phyloP scores from a whole-genome alignment of 2,329 filamentous ascomycete species.

The Penicillium sp. region DNA sequence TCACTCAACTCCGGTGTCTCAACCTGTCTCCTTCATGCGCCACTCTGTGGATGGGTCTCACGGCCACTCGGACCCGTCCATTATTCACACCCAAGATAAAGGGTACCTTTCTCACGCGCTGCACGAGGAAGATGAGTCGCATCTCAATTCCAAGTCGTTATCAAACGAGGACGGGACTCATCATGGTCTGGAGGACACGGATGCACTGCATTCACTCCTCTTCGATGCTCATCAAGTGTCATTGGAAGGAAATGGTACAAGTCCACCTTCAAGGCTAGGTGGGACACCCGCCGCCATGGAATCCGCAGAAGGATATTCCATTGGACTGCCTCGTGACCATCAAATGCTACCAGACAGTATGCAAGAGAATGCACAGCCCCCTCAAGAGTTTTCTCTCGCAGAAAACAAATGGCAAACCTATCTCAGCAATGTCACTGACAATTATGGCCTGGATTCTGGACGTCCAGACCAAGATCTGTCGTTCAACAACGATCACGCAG shows the following conservation, averaged over 20 bases:
- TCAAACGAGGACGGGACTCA: neutral
- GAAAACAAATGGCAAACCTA: constrained; percentile 35
- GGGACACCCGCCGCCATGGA: neutral
- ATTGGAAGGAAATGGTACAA: neutral
- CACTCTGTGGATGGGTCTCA: constrained; percentile 36
- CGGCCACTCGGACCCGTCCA: constrained; percentile 33
- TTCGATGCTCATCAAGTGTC: constrained; percentile 10
- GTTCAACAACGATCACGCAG: constrained; percentile 69
- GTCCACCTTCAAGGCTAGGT: constrained; percentile 4
- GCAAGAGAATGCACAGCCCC: constrained; percentile 7
- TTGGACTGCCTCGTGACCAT: neutral
- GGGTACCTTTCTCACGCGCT: neutral
- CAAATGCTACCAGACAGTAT: constrained; percentile 2
- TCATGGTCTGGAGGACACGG: neutral
- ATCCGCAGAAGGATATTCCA: constrained; percentile 5
- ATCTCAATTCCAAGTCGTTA: neutral
- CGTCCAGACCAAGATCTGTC: constrained; percentile 69
- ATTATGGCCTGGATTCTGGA: constrained; percentile 72
- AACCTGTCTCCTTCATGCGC: constrained; percentile 39
- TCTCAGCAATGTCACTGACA: constrained; percentile 37
- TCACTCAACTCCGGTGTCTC: constrained; percentile 33
- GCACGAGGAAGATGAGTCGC: constrained; percentile 8
- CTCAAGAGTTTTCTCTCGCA: constrained; percentile 18
- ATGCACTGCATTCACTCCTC: constrained; percentile 8
- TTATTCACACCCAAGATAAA: constrained; percentile 10